Conservation (phyloP, 345 rosid genomes). For the Gossypioides kirkii region DNA sequence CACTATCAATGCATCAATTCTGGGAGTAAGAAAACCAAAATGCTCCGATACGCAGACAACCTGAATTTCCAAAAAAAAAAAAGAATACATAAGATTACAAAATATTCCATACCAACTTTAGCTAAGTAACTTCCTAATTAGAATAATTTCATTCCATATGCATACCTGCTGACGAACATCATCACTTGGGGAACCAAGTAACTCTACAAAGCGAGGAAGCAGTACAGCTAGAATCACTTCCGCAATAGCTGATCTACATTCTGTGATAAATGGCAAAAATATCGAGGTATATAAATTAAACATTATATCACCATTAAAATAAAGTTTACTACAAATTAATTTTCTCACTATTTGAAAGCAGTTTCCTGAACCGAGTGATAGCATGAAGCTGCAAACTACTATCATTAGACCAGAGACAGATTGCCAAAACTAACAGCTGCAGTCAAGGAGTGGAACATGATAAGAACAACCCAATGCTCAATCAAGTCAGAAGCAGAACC, state of each 20-base stretch:
- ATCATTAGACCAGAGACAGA: slow-evolving; percentile 37
- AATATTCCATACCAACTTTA: not conserved
- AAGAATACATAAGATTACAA: not conserved
- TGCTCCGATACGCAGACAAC: slow-evolving; percentile 61
- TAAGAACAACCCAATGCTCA: not conserved
- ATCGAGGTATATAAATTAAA: too few relatives aligned
- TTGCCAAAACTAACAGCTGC: slow-evolving; percentile 45
- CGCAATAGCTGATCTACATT: slow-evolving; percentile 26
- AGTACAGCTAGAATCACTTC: slow-evolving; percentile 12
- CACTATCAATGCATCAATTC: too few relatives aligned
- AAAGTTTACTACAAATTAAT: not conserved
- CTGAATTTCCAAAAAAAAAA: slow-evolving; percentile 23
- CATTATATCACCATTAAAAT: not conserved
- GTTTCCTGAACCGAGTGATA: slow-evolving; percentile 35
- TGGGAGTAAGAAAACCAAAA: too few relatives aligned
- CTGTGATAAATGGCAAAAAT: slow-evolving; percentile 14
- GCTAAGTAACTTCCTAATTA: not conserved
- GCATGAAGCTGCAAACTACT: slow-evolving; percentile 33
- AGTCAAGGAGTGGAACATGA: not conserved
- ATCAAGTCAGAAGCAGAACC: too few relatives aligned
- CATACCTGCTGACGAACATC: slow-evolving; percentile 29
- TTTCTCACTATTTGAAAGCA: slow-evolving; percentile 40
- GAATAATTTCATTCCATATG: not conserved
- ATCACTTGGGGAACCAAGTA: slow-evolving; percentile 34
- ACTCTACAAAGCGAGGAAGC: slow-evolving; percentile 34